These are phyloP conservation scores for Sporobolomyces pararoseus DNA, from an alignment of 768 basidiomycete species.

Conservation along the genomic window DNA sequence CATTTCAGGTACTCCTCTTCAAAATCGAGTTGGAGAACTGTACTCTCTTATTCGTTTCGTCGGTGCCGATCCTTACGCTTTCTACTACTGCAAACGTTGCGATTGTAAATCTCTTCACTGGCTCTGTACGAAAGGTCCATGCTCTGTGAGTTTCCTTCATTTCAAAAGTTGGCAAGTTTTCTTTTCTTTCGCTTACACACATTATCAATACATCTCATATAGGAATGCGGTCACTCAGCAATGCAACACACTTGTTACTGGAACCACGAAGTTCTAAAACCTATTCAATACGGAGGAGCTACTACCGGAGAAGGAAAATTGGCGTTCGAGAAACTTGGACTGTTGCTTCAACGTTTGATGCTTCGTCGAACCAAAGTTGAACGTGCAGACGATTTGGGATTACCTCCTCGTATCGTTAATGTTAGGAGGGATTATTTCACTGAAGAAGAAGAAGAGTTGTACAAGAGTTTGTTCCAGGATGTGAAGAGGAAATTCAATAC, in stretches of 20 bases:
- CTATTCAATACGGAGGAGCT: constrained; percentile 73
- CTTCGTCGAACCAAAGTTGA: constrained; percentile 68
- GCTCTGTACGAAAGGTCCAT: constrained; percentile 71
- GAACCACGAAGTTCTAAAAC: constrained; percentile 93
- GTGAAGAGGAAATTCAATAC: constrained; percentile 87
- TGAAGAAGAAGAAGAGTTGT: constrained; percentile 83
- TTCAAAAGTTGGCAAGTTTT: no score
- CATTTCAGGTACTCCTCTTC: constrained; percentile 74
- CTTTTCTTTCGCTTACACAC: not conserved
- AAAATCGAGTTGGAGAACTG: constrained; percentile 89
- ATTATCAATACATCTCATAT: no score
- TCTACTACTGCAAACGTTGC: constrained; percentile 89
- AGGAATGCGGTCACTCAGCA: constrained; percentile 50
- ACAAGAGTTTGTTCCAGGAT: constrained; percentile 67
- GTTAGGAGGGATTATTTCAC: constrained; percentile 89
- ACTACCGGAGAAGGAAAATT: constrained; percentile 70
- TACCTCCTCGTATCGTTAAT: constrained; percentile 86
- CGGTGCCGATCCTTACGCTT: constrained; percentile 83
- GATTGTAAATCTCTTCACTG: constrained; percentile 94
- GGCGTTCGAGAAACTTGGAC: constrained; percentile 88
- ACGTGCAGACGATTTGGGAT: constrained; percentile 89
- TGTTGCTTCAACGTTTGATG: constrained; percentile 92
- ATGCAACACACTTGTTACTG: constrained; percentile 77
- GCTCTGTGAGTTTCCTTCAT: constrained; percentile 57
- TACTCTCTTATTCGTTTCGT: constrained; percentile 74